Base-by-base conservation (phyloP, 495 filamentous ascomycete genomes). In the Clavariopsis aquatica region DNA sequence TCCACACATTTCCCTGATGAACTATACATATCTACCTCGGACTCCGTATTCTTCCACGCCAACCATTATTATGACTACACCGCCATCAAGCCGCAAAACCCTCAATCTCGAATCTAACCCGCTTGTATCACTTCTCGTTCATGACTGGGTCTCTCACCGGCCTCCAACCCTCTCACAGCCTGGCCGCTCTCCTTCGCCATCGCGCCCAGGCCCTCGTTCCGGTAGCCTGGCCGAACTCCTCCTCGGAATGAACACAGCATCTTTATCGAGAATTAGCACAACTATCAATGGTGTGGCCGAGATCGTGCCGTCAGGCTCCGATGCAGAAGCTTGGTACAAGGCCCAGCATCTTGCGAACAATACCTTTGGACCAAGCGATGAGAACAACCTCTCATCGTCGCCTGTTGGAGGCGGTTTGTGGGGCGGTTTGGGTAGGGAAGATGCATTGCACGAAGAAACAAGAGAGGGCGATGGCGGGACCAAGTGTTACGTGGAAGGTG, bases 1-100 rank as follows among this genome's bases (percentile, higher is more conserved):
- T 69, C 94, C 94, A 17, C 94, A 98, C 78, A 89, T 98, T 73
- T 93, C 91, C 26, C 86, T 98, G 67, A 98, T 98, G 94, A 96
- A 96, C 78, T 98, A 97, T 80, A 97, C 94, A 71, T 98, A 96
- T 79, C 89, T 98, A 56, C 89, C 93, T 19, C 85, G 83, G 0
- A 90, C 90, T 6, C 90, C 92, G 19, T 93, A 86, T 77, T 83
- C 85, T 34, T 71, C 83, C 31, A 78, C 34, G 43, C 67, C 73
- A 9, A 65, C 62, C 31, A 72, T 70, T 26, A 69, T 70, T 26
- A 73, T 73, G 65, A 73, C 62, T 27, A 68, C 68, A 0, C 66
- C 64, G 24, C 60, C 60, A 53, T 72, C 64, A 19, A 61, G 91
- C 90, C 90, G 89, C 67, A 97, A 97, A 78, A 97, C 97, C 78